These are phyloP conservation scores for Phytophthora pistaciae DNA, from an alignment of 352 stramenopile genomes.

Conservation along the genomic window DNA sequence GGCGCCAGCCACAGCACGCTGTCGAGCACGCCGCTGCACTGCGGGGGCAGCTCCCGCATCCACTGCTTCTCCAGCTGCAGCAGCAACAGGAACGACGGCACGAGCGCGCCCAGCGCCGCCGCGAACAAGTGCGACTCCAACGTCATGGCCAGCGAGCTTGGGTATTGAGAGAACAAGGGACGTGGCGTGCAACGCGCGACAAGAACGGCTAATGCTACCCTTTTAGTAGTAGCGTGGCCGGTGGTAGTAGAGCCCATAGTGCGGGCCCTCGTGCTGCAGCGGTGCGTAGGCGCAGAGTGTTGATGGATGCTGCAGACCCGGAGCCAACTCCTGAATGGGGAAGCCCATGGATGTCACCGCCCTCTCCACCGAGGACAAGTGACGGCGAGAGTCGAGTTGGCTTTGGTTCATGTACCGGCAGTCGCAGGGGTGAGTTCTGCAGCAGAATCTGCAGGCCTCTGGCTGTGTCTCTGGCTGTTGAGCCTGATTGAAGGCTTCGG, in stretches of 20 bases:
- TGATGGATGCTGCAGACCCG: not conserved
- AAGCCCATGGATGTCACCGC: not conserved
- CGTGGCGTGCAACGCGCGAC: not conserved
- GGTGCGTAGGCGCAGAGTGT: not conserved
- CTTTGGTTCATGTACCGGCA: not conserved
- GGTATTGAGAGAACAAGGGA: not conserved
- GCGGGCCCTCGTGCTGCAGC: not conserved
- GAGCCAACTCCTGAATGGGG: not conserved
- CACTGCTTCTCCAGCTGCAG: slow-evolving; percentile 40
- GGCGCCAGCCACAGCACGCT: slow-evolving; percentile 40
- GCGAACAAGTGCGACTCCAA: slow-evolving; percentile 42
- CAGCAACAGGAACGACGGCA: slow-evolving; percentile 52
- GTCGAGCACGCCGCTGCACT: slow-evolving; percentile 52
- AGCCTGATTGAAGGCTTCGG: not conserved
- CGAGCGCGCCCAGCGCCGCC: slow-evolving; percentile 43
- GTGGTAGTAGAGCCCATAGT: not conserved
- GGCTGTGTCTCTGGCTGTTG: not conserved
- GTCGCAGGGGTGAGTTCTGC: not conserved
- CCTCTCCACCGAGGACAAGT: not conserved
- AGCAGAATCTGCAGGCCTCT: not conserved
- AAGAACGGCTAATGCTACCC: not conserved
- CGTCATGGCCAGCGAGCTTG: slow-evolving; percentile 14
- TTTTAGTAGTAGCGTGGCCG: not conserved
- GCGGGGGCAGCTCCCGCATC: slow-evolving; percentile 36
- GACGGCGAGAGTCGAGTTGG: not conserved